Conservation (phyloP, 2,329 filamentous ascomycete genomes). For the Fusarium goolgardi region DNA sequence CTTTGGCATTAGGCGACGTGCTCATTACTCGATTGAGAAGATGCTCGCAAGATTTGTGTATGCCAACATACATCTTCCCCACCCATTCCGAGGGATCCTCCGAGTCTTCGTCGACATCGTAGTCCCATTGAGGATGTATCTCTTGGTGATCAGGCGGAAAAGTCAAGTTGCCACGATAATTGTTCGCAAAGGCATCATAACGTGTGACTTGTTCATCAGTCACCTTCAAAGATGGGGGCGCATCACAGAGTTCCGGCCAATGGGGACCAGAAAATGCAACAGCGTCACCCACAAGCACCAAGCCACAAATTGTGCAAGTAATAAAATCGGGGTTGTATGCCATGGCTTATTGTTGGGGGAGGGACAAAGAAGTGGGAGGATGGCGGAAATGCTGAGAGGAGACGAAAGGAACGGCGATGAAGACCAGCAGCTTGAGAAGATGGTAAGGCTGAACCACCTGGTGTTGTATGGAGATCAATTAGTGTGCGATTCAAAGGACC, state of each 20-base stretch:
- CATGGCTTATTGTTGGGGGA: not conserved
- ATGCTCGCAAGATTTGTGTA: slow-evolving; percentile 3
- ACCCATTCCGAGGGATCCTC: not conserved
- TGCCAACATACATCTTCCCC: not conserved
- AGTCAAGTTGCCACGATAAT: rapidly evolving
- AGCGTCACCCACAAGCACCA: not conserved
- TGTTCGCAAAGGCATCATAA: not conserved
- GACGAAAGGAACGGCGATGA: no score
- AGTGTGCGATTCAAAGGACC: not conserved
- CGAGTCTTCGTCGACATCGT: not conserved
- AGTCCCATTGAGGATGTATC: not conserved
- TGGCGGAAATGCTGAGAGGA: no score
- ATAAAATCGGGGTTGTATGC: not conserved
- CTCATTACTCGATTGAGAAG: not conserved
- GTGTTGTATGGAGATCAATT: no score
- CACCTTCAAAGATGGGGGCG: not conserved
- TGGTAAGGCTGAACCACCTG: not conserved
- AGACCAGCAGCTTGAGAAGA: not conserved
- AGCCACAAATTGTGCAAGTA: slow-evolving; percentile 17
- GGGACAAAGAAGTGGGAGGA: not conserved
- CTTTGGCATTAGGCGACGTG: not conserved
- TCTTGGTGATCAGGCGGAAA: not conserved
- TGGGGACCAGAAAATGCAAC: not conserved
- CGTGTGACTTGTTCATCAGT: not conserved
- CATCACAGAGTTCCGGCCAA: not conserved